Evolutionary conservation across 495 filamentous ascomycete species (phyloP).

Genomic region (Xylaria grammica): DNA sequence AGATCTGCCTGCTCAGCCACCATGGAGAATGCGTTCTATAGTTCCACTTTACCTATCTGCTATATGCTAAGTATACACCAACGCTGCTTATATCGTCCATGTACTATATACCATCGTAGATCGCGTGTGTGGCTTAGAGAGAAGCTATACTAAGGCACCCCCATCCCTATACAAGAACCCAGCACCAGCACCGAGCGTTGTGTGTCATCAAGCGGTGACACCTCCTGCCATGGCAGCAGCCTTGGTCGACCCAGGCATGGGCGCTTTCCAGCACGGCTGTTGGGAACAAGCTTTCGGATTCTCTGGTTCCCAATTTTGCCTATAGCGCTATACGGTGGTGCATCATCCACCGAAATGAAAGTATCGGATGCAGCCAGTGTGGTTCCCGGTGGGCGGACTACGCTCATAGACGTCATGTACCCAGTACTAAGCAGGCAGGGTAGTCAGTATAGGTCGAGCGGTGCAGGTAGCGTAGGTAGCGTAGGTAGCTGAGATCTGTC

Average conservation of each 20-base stretch:
- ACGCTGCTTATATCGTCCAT: no score
- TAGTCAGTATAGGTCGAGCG: background rate
- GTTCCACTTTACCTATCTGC: no score
- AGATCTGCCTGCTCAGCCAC: no score
- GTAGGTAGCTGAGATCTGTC: conserved; percentile 18
- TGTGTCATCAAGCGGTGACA: conserved; percentile 4
- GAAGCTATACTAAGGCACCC: background rate
- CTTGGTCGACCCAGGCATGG: conserved; percentile 3
- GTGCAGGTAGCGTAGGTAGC: no score
- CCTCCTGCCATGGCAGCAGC: conserved; percentile 1
- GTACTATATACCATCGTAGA: background rate
- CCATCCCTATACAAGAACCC: background rate
- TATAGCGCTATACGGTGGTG: background rate
- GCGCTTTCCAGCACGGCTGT: conserved; percentile 5
- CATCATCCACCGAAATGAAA: conserved; percentile 12
- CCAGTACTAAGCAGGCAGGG: background rate
- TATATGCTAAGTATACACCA: no score
- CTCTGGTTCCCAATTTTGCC: conserved; percentile 23
- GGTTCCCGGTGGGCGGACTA: conserved; percentile 9
- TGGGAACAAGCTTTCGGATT: conserved; percentile 22
- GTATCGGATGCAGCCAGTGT: conserved; percentile 14
- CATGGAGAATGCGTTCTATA: no score
- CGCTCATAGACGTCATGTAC: background rate
- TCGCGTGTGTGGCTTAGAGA: background rate
- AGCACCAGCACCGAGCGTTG: background rate